Conservation (phyloP, 1,139 yeast genomes). For the Suhomyces maxii region DNA sequence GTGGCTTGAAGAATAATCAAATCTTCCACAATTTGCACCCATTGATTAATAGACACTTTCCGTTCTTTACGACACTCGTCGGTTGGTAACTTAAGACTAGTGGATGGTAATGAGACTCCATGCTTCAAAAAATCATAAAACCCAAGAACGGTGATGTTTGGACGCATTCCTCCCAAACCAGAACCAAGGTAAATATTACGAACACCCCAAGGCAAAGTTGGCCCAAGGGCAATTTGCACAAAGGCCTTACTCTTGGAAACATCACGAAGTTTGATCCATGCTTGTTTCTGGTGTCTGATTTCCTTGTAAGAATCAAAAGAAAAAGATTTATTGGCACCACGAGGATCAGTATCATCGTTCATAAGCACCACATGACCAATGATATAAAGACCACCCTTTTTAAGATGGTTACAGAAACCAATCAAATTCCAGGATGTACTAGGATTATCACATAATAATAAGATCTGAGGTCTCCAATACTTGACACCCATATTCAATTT, state of each 20-base stretch:
- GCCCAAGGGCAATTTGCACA: conserved; percentile 88
- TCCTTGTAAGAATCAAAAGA: conserved; percentile 52
- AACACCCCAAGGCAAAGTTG: conserved; percentile 93
- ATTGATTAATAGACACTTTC: conserved; percentile 69
- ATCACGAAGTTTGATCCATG: conserved; percentile 85
- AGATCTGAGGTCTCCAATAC: conserved; percentile 95
- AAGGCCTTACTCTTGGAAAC: conserved; percentile 80
- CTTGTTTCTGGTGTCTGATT: conserved; percentile 66
- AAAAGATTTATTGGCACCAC: conserved; percentile 20
- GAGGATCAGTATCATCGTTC: conserved; percentile 36
- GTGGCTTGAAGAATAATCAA: conserved; percentile 89
- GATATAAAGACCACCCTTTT: conserved; percentile 90
- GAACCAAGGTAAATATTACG: conserved; percentile 88
- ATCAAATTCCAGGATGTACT: conserved; percentile 88
- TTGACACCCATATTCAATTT: conserved; percentile 87
- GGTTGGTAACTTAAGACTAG: conserved; percentile 58
- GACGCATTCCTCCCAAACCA: conserved; percentile 96
- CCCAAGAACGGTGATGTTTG: conserved; percentile 89
- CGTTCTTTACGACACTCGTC: conserved; percentile 74
- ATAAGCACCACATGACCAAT: conserved; percentile 86
- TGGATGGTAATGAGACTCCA: conserved; percentile 33
- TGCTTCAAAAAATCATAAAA: conserved; percentile 65
- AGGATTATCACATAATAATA: conserved; percentile 86
- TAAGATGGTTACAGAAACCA: conserved; percentile 90
- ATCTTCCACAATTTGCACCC: conserved; percentile 94